Conservation (phyloP, 139 green algal species). For the Gonium pectorale region DNA sequence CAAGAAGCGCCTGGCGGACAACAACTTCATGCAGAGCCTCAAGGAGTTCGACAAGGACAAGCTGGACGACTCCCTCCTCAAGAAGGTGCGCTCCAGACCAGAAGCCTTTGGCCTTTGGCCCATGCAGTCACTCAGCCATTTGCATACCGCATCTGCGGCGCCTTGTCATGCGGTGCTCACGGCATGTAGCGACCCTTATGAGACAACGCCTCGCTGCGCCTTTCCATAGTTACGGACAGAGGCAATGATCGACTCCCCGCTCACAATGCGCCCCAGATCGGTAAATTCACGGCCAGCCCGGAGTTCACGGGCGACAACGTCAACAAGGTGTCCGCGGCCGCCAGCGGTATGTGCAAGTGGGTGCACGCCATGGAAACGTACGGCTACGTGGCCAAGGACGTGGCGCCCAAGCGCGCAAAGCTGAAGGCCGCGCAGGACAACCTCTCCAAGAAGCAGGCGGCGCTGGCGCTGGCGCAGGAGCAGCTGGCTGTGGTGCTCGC, state of each 20-base stretch:
- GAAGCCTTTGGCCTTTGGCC: too few relatives aligned
- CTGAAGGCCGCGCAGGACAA: conserved; percentile 83
- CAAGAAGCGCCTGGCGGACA: conserved; percentile 83
- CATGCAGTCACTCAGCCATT: too few relatives aligned
- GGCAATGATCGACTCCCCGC: too few relatives aligned
- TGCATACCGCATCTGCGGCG: too few relatives aligned
- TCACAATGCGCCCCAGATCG: conserved; percentile 64
- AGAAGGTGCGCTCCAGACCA: conserved; percentile 74
- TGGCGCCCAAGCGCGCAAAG: conserved; percentile 87
- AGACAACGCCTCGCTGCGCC: too few relatives aligned
- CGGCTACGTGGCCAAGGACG: conserved; percentile 83
- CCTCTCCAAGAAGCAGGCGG: conserved; percentile 74
- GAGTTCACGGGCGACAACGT: conserved; percentile 79
- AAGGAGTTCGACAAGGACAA: conserved; percentile 88
- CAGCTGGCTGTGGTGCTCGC: conserved; percentile 79
- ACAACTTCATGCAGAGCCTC: conserved; percentile 85
- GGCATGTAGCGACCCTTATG: too few relatives aligned
- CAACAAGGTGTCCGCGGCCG: conserved; percentile 77
- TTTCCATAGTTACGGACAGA: too few relatives aligned
- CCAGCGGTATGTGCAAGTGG: conserved; percentile 85
- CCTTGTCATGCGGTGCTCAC: too few relatives aligned
- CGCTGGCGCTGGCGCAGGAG: conserved; percentile 73
- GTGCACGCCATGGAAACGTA: conserved; percentile 90
- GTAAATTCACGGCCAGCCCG: conserved; percentile 76
- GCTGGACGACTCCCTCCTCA: conserved; percentile 82